Evolutionary conservation across 108 stramenopile genomes (phyloP).

Genomic region (Cyclotella kingstonii): DNA sequence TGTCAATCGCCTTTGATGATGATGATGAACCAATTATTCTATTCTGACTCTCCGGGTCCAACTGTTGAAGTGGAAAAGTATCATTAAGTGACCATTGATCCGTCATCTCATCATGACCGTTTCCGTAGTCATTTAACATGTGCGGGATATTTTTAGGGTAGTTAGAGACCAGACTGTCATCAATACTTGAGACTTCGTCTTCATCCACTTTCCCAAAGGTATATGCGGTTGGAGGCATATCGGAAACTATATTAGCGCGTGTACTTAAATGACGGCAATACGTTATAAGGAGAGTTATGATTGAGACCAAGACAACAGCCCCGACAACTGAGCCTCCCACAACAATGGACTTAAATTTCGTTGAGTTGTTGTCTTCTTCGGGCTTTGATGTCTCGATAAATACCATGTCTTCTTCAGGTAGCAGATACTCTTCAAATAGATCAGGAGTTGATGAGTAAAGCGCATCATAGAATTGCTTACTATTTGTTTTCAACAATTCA

Average conservation of each 20-base stretch:
- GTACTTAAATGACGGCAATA: slow-evolving; percentile 1
- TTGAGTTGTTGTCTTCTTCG: background rate
- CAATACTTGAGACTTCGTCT: slow-evolving; percentile 10
- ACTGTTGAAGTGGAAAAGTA: slow-evolving; percentile 6
- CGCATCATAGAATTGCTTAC: slow-evolving; percentile 9
- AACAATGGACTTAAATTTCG: slow-evolving; percentile 1
- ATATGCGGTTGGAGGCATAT: slow-evolving; percentile 1
- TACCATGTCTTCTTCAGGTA: background rate
- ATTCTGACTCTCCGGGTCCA: background rate
- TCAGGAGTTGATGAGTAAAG: slow-evolving; percentile 15
- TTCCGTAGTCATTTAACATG: background rate
- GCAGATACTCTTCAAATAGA: background rate
- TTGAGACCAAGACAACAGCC: background rate
- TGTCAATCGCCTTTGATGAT: slow-evolving; percentile 2
- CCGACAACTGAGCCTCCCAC: slow-evolving; percentile 19
- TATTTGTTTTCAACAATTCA: slow-evolving; percentile 10
- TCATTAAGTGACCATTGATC: slow-evolving; percentile 36
- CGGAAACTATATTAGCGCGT: background rate
- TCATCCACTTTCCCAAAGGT: background rate
- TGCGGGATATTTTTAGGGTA: slow-evolving; percentile 24
- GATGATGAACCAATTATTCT: background rate
- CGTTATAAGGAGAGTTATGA: slow-evolving; percentile 4
- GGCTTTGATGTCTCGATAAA: background rate
- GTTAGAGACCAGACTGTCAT: slow-evolving; percentile 9
- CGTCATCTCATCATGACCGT: background rate